phyloP scores from a whole-genome alignment of 202 grass and related monocot genomes.

The Eragrostis tef region DNA sequence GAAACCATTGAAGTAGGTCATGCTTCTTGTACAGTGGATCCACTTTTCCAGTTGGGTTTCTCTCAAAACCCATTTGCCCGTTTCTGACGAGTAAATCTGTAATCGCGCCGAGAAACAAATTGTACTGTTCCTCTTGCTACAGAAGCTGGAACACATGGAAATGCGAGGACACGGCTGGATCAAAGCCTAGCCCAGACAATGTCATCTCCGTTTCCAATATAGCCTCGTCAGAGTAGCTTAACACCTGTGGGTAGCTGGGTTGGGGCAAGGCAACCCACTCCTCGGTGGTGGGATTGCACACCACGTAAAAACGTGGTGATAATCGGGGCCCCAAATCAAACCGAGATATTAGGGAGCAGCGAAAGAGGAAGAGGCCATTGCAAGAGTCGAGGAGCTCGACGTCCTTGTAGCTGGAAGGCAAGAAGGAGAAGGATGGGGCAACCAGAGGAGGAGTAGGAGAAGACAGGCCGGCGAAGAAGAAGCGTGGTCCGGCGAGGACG shows the following conservation, averaged over 20 bases:
- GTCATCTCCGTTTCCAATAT: neutral
- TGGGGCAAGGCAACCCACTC: neutral
- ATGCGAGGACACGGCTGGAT: neutral
- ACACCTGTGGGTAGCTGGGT: neutral
- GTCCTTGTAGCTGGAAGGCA: neutral
- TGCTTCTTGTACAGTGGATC: neutral
- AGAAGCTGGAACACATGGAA: constrained; percentile 17
- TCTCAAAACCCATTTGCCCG: neutral
- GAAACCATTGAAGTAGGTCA: neutral
- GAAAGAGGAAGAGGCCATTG: constrained; percentile 38
- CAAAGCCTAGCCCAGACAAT: neutral
- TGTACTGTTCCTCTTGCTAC: neutral
- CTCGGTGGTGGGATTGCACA: neutral
- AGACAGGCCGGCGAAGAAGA: neutral
- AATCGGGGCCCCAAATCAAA: too few species aligned
- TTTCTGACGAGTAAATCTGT: constrained; percentile 7
- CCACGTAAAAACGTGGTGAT: neutral
- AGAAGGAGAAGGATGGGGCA: neutral
- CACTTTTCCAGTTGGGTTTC: neutral
- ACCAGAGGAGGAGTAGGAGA: neutral
- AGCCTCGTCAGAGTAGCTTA: too few species aligned
- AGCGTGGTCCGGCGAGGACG: too few species aligned
- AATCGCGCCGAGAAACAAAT: neutral
- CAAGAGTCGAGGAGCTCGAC: constrained; percentile 12
- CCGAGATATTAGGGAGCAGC: neutral